A percentile compares a stretch with the other conserved stretches of the same genome.
phyloP scores from a whole-genome alignment of 2,329 filamentous ascomycete species.

The Daldinia sp. region DNA sequence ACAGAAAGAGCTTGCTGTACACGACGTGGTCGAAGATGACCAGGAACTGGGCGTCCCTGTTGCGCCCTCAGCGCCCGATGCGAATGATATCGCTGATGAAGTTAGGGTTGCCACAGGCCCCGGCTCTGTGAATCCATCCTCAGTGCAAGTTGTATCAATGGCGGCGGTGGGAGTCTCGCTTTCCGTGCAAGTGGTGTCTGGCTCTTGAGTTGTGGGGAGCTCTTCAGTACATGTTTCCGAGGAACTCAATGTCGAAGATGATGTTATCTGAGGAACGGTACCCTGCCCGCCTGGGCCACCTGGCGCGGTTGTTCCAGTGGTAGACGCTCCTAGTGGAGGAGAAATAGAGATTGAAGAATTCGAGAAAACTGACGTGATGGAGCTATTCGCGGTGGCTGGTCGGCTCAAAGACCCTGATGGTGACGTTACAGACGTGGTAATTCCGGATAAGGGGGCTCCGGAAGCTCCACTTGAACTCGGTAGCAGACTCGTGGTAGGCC shows the following conservation, averaged over 20 bases:
- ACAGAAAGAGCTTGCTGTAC: constrained; percentile 38
- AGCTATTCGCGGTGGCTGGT: constrained; percentile 24
- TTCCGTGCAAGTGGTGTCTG: constrained; percentile 41
- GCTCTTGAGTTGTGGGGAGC: constrained; percentile 23
- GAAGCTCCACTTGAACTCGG: constrained; percentile 9
- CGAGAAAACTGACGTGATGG: constrained; percentile 10
- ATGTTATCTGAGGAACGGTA: constrained; percentile 27
- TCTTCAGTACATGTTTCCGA: constrained; percentile 41
- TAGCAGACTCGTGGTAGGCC: constrained; percentile 14
- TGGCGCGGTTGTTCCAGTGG: constrained; percentile 13
- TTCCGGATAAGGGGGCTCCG: background rate
- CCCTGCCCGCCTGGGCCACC: constrained; percentile 21
- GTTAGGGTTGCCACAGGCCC: constrained; percentile 28
- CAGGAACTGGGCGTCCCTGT: constrained; percentile 10
- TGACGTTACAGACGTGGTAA: constrained; percentile 1
- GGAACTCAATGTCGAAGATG: constrained; percentile 19
- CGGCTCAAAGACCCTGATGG: constrained; percentile 11
- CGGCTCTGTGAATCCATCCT: constrained; percentile 38
- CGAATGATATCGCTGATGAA: constrained; percentile 17
- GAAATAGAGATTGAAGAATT: background rate
- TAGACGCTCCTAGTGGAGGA: constrained; percentile 4
- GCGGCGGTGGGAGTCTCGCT: constrained; percentile 30
- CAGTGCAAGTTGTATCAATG: constrained; percentile 41
- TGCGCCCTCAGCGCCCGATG: constrained; percentile 17
- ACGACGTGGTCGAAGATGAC: constrained; percentile 22